Evolutionary conservation across 768 basidiomycete species (phyloP), one percentile per base, ranked within the genome.

Genomic region (Pleurotus tuber-regium): DNA sequence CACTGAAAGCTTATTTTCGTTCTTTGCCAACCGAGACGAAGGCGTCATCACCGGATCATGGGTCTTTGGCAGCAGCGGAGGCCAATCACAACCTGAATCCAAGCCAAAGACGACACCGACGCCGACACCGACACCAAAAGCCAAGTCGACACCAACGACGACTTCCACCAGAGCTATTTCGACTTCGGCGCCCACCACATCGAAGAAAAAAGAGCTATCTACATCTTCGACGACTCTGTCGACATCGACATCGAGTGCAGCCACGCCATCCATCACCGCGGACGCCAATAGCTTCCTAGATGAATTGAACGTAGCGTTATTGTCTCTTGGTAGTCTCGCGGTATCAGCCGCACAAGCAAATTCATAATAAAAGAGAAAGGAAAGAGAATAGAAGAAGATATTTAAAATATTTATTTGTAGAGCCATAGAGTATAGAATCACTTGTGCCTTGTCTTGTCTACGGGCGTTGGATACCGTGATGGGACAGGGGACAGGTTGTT

Each of bases 11-110:
- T 71, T 86, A 16, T 86, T 88, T 70, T 59, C 58, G 7, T 75
- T 63, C 65, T 82, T 87, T 55, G 76, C 74, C 0, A 47, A 64
- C 23, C 59, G 64, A 46, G 64, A 60, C 49, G 62, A 56, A 4
- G 84, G 83, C 40, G 67, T 78, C 11, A 68, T 84, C 56, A 69
- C 71, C 50, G 80, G 78, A 46, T 56, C 59, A 4, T 86, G 84
- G 84, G 63, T 60, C 44, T 75, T 70, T 55, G 67, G 58, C 36
- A 51, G 55, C 43, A 54, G 58, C 16, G 59, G 55, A 12, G 61
- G 55, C 16, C 62, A 51, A 12, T 36, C 66, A 1, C 51, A 64
- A 11, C 4, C 19, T 16, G 41, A 21, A 25, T 19, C 30, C 28
- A 60, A 61, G 38, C 54, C 62, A 1, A 55, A 61, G 2, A 60